Percentiles rank a stretch among this genome's conserved stretches.
phyloP scores from a whole-genome alignment of 192 early-diverging fungal species.

The Backusella parvicylindrica region DNA sequence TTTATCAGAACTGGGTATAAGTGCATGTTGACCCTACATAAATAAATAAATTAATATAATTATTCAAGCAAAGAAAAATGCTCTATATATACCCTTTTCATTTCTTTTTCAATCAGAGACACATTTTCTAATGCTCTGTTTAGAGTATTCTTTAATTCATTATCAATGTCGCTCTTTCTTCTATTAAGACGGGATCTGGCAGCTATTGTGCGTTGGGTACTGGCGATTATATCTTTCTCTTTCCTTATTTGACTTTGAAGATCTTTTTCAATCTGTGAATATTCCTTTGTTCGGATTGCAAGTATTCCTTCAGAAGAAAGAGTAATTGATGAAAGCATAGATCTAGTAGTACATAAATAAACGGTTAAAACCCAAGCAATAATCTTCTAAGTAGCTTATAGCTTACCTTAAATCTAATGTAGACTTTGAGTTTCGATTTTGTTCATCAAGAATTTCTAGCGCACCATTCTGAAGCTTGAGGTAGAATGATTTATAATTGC shows the following conservation, averaged over 20 bases:
- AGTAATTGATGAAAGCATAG: neutral
- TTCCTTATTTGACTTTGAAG: slow-evolving; percentile 4
- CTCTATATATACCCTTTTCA: neutral
- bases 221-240: neutral
- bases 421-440: neutral
- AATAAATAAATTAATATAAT: neutral
- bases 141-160: neutral
- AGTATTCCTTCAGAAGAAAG: neutral
- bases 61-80: neutral
- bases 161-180: neutral
- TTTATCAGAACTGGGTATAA: neutral
- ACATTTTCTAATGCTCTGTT: neutral
- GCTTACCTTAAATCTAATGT: neutral
- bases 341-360: neutral
- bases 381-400: too few species aligned
- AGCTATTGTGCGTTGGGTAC: neutral
- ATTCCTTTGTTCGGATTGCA: neutral
- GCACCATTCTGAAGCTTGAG: neutral
- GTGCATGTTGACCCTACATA: neutral
- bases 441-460: slow-evolving; percentile 1
- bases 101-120: neutral
- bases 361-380: too few species aligned
- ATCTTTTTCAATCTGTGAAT: neutral
- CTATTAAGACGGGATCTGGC: neutral
- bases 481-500: neutral